A percentile compares a stretch with the other conserved stretches of the same genome.
Conservation (phyloP, 1,139 yeast genomes). For the Kodamaea sp. region DNA sequence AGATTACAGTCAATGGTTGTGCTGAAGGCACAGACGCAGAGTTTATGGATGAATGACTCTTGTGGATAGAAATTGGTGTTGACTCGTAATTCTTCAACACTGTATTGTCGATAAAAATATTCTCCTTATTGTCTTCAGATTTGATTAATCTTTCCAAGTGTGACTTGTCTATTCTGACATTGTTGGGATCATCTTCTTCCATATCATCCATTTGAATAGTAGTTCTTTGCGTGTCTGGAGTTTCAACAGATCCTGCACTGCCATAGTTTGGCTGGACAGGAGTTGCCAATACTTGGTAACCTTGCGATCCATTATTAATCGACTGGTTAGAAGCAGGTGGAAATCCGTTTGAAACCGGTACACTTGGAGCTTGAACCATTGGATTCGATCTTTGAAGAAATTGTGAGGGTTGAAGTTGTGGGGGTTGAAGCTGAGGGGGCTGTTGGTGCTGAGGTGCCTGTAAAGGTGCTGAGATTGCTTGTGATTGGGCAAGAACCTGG, state of each 20-base stretch:
- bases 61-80: slow-evolving; percentile 33
- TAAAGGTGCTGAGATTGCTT: too few species aligned
- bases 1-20: slow-evolving; percentile 40
- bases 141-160: slow-evolving; percentile 33
- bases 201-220: slow-evolving; percentile 46
- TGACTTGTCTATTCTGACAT: slow-evolving; percentile 34
- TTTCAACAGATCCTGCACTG: slow-evolving; percentile 27
- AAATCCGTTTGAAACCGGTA: not conserved
- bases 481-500: slow-evolving; percentile 6
- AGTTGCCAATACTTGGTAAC: slow-evolving; percentile 30
- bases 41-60: not conserved
- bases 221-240: slow-evolving; percentile 51
- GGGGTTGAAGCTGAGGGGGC: slow-evolving; percentile 3
- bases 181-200: slow-evolving; percentile 27
- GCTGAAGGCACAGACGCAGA: slow-evolving; percentile 13
- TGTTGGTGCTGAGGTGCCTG: slow-evolving; percentile 12
- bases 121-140: slow-evolving; percentile 45
- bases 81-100: slow-evolving; percentile 24
- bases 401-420: slow-evolving; percentile 10
- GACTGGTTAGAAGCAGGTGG: not conserved
- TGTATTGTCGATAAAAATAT: slow-evolving; percentile 36
- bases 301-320: slow-evolving; percentile 1
- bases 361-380: not conserved
- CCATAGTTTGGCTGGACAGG: slow-evolving; percentile 36
- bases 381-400: slow-evolving; percentile 1